Evolutionary conservation across 768 basidiomycete genomes (phyloP), one percentile per base, ranked within the genome.

Genomic region (Boletus sp.): DNA sequence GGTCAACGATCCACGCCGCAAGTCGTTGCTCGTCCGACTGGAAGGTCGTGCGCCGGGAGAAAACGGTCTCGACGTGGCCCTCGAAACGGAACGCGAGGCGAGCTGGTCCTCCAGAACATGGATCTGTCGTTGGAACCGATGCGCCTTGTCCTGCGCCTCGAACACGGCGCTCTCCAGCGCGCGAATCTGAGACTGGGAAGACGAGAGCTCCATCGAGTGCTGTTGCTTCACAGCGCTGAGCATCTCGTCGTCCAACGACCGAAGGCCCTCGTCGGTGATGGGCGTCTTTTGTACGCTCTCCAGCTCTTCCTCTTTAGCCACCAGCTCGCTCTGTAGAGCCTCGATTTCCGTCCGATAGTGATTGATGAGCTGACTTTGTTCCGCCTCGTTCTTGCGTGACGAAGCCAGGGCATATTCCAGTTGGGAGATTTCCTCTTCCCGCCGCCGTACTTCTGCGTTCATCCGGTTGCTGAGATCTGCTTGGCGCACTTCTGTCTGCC

Each of bases 101-200:
- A 91, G 71, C 69, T 90, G 86, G 58, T 86, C 85, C 68, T 91
- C 88, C 47, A 92, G 75, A 17, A 77, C 64, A 47, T 74, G 77
- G 41, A 92, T 71, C 60, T 88, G 89, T 64, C 84, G 84, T 68
- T 91, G 88, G 20, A 90, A 68, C 3, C 78, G 71, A 67, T 92
- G 88, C 15, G 83, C 78, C 52, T 77, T 79, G 41, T 83, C 84
- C 60, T 92, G 87, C 30, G 87, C 85, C 57, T 90, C 83, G 70
- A 89, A 93, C 30, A 87, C 77, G 11, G 80, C 70, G 10, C 83
- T 83, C 72, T 95, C 91, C 64, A 94, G 77, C 4, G 82, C 80
- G 11, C 93, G 84, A 49, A 94, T 87, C 67, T 85, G 84, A 0
- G 89, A 90, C 36, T 90, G 90, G 4, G 92, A 84, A 11, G 83